Conservation (phyloP, 805 yeast genomes). For the Wickerhamiella kazuoi region DNA sequence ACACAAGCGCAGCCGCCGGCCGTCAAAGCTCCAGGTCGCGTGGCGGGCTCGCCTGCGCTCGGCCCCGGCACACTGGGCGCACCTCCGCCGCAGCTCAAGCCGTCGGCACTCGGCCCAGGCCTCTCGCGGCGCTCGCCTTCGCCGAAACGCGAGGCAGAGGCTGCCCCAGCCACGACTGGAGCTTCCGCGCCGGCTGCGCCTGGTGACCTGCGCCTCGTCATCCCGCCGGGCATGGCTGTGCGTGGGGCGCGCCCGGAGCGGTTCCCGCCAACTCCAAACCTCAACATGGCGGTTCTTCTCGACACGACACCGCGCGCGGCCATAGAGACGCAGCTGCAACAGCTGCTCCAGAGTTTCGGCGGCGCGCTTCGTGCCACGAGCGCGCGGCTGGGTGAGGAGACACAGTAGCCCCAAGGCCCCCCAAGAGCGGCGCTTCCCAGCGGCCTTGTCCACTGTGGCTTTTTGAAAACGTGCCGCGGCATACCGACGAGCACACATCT, state of each 20-base stretch:
- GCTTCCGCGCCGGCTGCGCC: not conserved
- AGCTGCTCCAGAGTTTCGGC: slow-evolving; percentile 18
- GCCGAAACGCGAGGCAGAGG: slow-evolving; percentile 1
- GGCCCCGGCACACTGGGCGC: too few relatives aligned
- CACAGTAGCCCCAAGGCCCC: too few relatives aligned
- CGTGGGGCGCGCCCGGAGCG: not conserved
- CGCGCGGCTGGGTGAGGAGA: slow-evolving; percentile 2
- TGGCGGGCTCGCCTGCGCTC: not conserved
- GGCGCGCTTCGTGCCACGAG: slow-evolving; percentile 8
- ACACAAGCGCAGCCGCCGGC: slow-evolving; percentile 6
- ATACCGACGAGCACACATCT: too few relatives aligned
- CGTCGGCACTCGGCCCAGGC: not conserved
- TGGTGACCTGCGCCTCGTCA: slow-evolving; percentile 1
- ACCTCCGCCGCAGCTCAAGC: not conserved
- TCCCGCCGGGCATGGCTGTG: slow-evolving; percentile 2
- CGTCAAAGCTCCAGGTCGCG: not conserved
- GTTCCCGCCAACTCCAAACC: slow-evolving; percentile 19
- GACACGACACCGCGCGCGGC: slow-evolving; percentile 23
- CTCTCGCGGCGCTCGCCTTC: slow-evolving; percentile 8
- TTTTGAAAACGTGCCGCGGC: too few relatives aligned
- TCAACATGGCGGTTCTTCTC: slow-evolving; percentile 22
- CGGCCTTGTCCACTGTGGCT: not conserved
- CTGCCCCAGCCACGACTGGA: not conserved
- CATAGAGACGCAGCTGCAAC: slow-evolving; percentile 19
- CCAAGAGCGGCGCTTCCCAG: too few relatives aligned